Percentiles rank a stretch among this genome's conserved stretches.
Conservation (phyloP, 2,329 filamentous ascomycete genomes). For the Nothopassalora personata region DNA sequence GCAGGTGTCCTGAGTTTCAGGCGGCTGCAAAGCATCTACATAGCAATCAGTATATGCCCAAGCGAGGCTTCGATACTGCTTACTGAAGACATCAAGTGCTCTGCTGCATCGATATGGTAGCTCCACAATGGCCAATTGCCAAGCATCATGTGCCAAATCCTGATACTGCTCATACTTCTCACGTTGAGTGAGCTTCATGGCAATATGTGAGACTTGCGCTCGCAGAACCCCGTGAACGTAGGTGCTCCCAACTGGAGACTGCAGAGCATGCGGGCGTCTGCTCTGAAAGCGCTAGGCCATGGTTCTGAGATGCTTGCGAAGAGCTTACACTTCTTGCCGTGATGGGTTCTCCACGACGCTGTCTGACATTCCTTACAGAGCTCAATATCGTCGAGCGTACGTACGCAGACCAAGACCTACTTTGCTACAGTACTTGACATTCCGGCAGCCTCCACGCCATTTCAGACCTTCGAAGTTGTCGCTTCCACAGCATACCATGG, state of each 20-base stretch:
- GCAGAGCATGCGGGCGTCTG: neutral
- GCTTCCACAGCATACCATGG: neutral
- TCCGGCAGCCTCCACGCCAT: neutral
- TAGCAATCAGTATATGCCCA: neutral
- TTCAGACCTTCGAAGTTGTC: neutral
- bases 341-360: neutral
- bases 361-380: neutral
- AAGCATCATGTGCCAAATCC: neutral
- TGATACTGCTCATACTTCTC: neutral
- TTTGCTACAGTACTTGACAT: neutral
- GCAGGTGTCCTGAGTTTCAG: neutral
- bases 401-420: neutral
- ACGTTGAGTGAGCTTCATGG: neutral
- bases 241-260: neutral
- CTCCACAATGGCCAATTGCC: neutral
- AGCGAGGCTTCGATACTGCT: neutral
- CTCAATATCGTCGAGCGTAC: neutral
- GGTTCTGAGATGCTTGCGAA: neutral
- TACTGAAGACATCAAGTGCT: neutral
- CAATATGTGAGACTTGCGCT: neutral
- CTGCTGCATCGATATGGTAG: neutral
- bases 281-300: neutral
- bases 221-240: neutral
- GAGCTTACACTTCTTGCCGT: neutral
- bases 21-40: neutral